These are phyloP conservation scores for Cutaneotrichosporon mucoides DNA, from an alignment of 1,284 basidiomycete species.

Conservation along the genomic window DNA sequence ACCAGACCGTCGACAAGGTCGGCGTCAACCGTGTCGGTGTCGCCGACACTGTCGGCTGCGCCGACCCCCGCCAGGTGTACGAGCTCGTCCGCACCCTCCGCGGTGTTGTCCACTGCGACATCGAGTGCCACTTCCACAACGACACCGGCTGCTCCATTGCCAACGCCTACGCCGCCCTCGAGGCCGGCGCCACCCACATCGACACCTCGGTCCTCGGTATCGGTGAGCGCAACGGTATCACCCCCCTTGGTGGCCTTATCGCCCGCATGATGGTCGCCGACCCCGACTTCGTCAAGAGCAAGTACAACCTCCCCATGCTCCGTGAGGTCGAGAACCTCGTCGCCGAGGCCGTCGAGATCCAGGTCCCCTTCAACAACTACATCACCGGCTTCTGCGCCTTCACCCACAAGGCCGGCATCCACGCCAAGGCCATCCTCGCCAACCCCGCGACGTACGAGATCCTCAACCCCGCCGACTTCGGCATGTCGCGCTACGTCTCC, in stretches of 20 bases:
- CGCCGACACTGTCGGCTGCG: slow-evolving; percentile 98
- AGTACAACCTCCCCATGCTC: slow-evolving; percentile 97
- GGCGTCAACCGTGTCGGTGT: slow-evolving; percentile 99
- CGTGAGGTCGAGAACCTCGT: slow-evolving; percentile 99
- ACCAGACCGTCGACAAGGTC: slow-evolving; percentile 99
- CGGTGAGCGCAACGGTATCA: slow-evolving; percentile 98
- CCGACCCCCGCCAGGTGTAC: slow-evolving; percentile 98
- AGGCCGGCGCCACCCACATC: slow-evolving; percentile 98
- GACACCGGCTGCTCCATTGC: slow-evolving; percentile 93
- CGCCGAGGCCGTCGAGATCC: slow-evolving; percentile 97
- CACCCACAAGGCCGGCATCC: slow-evolving; percentile 99
- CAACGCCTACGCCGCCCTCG: slow-evolving; percentile 96
- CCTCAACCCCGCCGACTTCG: slow-evolving; percentile 93
- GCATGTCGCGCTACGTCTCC: slow-evolving; percentile 94
- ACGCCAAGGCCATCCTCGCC: slow-evolving; percentile 99
- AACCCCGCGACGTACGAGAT: slow-evolving; percentile 92
- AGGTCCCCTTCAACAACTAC: slow-evolving; percentile 77
- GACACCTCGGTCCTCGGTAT: slow-evolving; percentile 94
- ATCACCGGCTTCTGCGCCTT: slow-evolving; percentile 95
- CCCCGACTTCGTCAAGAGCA: slow-evolving; percentile 98
- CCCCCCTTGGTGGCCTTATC: slow-evolving; percentile 92
- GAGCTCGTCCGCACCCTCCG: slow-evolving; percentile 94
- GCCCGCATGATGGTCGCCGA: slow-evolving; percentile 88
- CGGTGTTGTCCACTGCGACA: slow-evolving; percentile 93
- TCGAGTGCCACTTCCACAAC: slow-evolving; percentile 98